Conservation (phyloP, 2,329 filamentous ascomycete species). For the Pseudopyrenochaeta lycopersici region DNA sequence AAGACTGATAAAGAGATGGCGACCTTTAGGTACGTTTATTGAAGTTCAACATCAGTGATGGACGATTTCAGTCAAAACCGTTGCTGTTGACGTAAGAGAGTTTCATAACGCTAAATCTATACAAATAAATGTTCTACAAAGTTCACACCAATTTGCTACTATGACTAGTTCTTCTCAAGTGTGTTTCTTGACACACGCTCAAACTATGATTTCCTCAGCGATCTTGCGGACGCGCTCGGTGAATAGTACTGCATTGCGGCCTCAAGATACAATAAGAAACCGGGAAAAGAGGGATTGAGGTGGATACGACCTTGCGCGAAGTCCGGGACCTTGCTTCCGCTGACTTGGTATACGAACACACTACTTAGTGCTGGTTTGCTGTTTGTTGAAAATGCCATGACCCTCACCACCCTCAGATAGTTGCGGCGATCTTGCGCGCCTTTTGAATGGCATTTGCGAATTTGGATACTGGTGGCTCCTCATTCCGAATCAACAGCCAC, state of each 20-base stretch:
- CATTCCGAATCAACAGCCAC: background rate
- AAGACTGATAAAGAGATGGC: constrained; percentile 20
- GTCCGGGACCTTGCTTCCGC: background rate
- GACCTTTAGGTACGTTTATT: constrained; percentile 23
- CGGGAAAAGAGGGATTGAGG: background rate
- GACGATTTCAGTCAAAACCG: background rate
- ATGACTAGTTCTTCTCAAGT: no score
- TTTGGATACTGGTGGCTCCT: background rate
- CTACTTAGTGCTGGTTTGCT: no score
- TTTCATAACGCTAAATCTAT: no score
- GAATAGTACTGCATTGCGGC: background rate
- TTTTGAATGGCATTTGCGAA: background rate
- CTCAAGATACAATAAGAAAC: background rate
- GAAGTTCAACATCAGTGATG: background rate
- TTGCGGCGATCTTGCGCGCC: background rate
- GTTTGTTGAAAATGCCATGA: no score
- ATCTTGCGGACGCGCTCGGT: background rate
- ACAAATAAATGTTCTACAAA: no score
- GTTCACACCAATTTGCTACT: no score
- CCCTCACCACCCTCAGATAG: no score
- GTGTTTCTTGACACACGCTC: no score
- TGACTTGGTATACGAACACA: no score
- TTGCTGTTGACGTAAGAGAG: no score
- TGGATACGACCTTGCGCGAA: background rate
- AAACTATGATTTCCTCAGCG: no score